phyloP scores from a whole-genome alignment of 164 flowering plant species.

The Dillenia turbinata region DNA sequence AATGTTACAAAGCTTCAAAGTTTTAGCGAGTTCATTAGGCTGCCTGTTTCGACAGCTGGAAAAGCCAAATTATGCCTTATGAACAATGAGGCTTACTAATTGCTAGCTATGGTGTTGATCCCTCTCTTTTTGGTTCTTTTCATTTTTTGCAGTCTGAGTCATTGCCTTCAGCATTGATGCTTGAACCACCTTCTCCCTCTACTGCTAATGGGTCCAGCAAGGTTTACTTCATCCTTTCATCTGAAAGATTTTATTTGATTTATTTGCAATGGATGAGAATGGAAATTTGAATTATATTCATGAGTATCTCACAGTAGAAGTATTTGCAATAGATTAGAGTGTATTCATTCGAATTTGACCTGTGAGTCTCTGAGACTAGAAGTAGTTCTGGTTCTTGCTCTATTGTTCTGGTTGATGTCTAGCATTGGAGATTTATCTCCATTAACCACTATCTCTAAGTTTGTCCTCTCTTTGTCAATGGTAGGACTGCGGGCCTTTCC shows the following conservation, averaged over 20 bases:
- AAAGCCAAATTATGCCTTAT: no score
- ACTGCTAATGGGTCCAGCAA: constrained; percentile 31
- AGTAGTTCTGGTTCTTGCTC: neutral
- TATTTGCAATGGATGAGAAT: neutral
- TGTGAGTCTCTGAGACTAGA: no score
- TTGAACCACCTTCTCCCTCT: constrained; percentile 51
- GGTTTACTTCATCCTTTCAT: constrained; percentile 23
- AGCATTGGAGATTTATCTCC: no score
- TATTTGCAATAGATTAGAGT: neutral
- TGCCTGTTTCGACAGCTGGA: no score
- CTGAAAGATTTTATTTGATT: neutral
- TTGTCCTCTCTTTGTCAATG: neutral
- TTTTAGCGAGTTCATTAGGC: no score
- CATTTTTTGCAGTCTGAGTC: constrained; percentile 37
- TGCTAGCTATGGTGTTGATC: no score
- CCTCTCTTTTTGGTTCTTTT: constrained; percentile 1
- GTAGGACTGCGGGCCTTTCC: no score
- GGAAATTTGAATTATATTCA: neutral
- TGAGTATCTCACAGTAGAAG: neutral
- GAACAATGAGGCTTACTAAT: no score
- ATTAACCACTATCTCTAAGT: no score
- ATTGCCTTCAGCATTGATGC: constrained; percentile 27
- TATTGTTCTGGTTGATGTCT: neutral
- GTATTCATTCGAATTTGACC: neutral
- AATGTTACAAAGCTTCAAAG: no score